Evolutionary conservation across 2,329 filamentous ascomycete species (phyloP), one percentile per base, ranked within the genome.

Genomic region (Alternaria sp.): DNA sequence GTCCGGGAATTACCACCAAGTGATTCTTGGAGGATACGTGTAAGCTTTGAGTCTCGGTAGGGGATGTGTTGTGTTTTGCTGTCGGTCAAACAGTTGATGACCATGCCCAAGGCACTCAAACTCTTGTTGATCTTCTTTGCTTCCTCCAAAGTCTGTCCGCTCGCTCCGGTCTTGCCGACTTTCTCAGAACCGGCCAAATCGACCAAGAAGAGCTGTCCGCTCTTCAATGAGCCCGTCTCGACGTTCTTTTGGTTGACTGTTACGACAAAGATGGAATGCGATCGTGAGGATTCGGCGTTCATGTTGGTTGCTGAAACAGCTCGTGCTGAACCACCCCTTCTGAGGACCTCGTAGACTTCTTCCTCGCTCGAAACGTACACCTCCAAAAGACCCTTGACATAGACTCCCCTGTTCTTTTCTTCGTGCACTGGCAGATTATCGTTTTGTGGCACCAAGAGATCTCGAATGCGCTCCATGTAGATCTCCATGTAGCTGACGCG

Each of bases 81-180:
- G 77, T 98, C 95, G 3, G 95, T 97, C 71, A 99, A 82, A 53
- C 93, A 88, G 80, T 98, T 98, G 84, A 99, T 99, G 81, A 98
- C 95, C 93, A 97, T 98, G 72, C 95, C 95, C 60, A 99, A 85
- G 54, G 95, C 93, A 81, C 93, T 97, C 82, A 99, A 86, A 84
- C 93, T 97, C 85, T 98, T 98, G 86, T 99, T 99, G 85, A 99
- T 99, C 85, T 99, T 99, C 85, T 98, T 98, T 61, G 95, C 95
- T 78, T 99, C 95, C 79, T 98, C 95, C 41, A 99, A 84, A 4
- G 94, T 98, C 80, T 98, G 95, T 56, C 95, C 95, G 77, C 92
- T 97, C 62, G 95, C 95, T 69, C 95, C 95, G 29, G 95, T 99
- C 85, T 99, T 98, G 76, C 95, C 94, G 51, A 98, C 93, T 82